Percentiles rank a stretch among this genome's conserved stretches.
These are phyloP conservation scores for Trichoderma harzianum DNA, from an alignment of 2,329 filamentous ascomycete species.

Conservation along the genomic window DNA sequence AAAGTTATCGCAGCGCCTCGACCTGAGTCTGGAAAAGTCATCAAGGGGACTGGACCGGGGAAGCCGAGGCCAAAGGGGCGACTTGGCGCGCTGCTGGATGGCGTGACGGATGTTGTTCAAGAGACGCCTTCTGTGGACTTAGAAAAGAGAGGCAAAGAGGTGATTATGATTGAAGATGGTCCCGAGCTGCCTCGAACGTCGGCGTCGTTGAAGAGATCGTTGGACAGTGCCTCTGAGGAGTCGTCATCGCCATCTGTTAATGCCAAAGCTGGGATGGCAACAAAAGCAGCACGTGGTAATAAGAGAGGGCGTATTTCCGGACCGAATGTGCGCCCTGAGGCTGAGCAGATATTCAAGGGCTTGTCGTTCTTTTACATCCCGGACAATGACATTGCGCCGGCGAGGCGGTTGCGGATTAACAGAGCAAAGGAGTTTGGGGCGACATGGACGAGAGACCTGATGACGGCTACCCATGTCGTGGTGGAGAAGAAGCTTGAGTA, in stretches of 20 bases:
- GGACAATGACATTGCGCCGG: constrained; percentile 67
- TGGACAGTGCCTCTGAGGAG: background rate
- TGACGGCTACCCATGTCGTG: constrained; percentile 70
- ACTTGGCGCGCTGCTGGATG: constrained; percentile 21
- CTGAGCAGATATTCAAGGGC: constrained; percentile 56
- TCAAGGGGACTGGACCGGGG: constrained; percentile 25
- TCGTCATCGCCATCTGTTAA: constrained; percentile 4
- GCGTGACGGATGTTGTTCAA: constrained; percentile 9
- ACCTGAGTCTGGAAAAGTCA: constrained; percentile 19
- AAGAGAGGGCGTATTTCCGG: constrained; percentile 44
- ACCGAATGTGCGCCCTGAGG: constrained; percentile 47
- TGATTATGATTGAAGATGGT: background rate
- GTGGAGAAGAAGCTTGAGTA: constrained; percentile 68
- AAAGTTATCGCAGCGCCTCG: constrained; percentile 18
- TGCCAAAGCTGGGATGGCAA: constrained; percentile 9
- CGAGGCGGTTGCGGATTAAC: constrained; percentile 67
- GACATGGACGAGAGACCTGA: constrained; percentile 60
- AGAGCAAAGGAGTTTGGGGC: constrained; percentile 75
- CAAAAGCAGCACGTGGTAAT: constrained; percentile 25
- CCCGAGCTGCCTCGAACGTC: background rate
- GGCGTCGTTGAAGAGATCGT: background rate
- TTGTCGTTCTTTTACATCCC: constrained; percentile 76
- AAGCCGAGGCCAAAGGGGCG: constrained; percentile 24
- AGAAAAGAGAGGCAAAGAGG: background rate
- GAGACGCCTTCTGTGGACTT: background rate